phyloP scores from a whole-genome alignment of 2,329 filamentous ascomycete species.

The Thermothelomyces thermophilus region DNA sequence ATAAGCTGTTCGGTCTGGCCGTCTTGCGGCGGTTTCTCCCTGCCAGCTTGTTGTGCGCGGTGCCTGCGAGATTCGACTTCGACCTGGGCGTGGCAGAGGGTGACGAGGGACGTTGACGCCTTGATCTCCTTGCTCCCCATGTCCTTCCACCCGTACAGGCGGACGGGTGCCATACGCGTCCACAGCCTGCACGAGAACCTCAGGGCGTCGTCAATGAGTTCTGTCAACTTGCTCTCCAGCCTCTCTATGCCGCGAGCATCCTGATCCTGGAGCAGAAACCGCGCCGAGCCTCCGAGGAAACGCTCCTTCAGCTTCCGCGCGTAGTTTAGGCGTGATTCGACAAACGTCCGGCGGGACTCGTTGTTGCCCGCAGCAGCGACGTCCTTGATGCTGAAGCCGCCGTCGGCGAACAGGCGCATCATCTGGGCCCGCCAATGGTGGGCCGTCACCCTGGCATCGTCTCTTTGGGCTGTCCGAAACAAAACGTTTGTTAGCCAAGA shows the following conservation, averaged over 20 bases:
- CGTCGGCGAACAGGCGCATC: constrained; percentile 8
- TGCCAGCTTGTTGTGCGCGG: neutral
- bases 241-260: constrained; percentile 13
- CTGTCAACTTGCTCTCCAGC: constrained; percentile 10
- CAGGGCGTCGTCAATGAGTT: constrained; percentile 14
- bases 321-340: constrained; percentile 13
- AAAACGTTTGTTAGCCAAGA: too few species aligned
- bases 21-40: neutral
- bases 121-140: constrained; percentile 1
- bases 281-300: constrained; percentile 11
- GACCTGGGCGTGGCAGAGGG: constrained; percentile 9
- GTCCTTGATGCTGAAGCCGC: constrained; percentile 11
- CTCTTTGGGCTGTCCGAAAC: constrained; percentile 6
- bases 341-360: constrained; percentile 9
- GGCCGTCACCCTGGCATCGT: neutral
- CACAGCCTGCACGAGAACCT: constrained; percentile 14
- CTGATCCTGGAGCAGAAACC: constrained; percentile 15
- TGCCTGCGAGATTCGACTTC: neutral
- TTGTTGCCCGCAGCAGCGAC: constrained; percentile 1
- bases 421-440: constrained; percentile 14
- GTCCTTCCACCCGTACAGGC: constrained; percentile 3
- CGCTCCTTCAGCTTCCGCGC: constrained; percentile 14
- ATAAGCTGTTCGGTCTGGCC: neutral
- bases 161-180: constrained; percentile 8
- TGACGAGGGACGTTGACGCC: neutral